Percentiles rank a stretch among this genome's conserved stretches.
Conservation (phyloP, 495 filamentous ascomycete genomes). For the Barbatosphaeria neglecta region DNA sequence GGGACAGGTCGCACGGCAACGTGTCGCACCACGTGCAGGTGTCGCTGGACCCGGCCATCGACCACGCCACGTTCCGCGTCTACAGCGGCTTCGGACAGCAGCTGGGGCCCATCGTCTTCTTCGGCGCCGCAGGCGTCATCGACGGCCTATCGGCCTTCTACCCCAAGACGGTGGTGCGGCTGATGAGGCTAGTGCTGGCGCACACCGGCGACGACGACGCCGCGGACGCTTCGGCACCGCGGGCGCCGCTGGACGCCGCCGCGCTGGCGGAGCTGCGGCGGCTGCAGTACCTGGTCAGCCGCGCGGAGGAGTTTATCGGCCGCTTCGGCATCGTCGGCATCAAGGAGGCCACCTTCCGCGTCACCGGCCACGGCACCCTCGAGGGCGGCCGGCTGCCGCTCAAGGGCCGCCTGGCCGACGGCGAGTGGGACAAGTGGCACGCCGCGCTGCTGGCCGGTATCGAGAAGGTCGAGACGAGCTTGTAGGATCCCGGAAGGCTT, state of each 20-base stretch:
- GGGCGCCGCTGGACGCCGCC: conserved; percentile 6
- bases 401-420: conserved; percentile 35
- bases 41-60: conserved; percentile 33
- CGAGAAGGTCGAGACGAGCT: conserved; percentile 9
- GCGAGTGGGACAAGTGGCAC: conserved; percentile 20
- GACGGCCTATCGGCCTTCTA: conserved; percentile 53
- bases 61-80: conserved; percentile 42
- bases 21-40: conserved; percentile 51
- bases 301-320: conserved; percentile 49
- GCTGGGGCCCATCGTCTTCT: conserved; percentile 44
- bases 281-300: conserved; percentile 46
- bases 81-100: conserved; percentile 59
- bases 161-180: conserved; percentile 44
- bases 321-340: conserved; percentile 46
- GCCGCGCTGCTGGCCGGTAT: conserved; percentile 11
- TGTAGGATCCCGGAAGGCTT: too few species aligned
- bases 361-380: conserved; percentile 40
- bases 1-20: conserved; percentile 49
- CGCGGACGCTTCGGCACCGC: neutral
- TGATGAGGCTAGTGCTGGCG: conserved; percentile 34
- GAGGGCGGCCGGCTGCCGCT: conserved; percentile 47
- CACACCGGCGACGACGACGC: conserved; percentile 10
- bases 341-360: conserved; percentile 46
- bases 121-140: conserved; percentile 51
- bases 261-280: conserved; percentile 25